A percentile compares a stretch with the other conserved stretches of the same genome.
Conservation (phyloP, 1,284 basidiomycete species). For the Athelia psychrophila region DNA sequence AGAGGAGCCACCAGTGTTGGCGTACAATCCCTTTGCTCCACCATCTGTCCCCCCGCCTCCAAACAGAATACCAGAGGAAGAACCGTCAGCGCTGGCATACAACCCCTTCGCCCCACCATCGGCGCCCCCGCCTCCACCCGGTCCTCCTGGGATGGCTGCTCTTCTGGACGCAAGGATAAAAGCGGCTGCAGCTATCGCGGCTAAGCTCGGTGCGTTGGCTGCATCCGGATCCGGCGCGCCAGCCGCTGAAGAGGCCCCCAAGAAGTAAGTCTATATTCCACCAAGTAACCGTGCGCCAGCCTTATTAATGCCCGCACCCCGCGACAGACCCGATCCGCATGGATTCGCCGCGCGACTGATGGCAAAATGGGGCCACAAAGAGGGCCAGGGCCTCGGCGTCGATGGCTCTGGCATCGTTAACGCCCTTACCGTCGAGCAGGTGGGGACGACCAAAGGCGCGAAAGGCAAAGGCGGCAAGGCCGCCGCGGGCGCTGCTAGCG, state of each 20-base stretch:
- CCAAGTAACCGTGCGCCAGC: neutral
- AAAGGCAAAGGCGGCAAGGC: slow-evolving; percentile 32
- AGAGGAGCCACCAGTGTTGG: no score
- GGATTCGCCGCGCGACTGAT: slow-evolving; percentile 79
- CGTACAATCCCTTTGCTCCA: no score
- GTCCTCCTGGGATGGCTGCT: slow-evolving; percentile 29
- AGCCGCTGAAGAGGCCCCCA: slow-evolving; percentile 23
- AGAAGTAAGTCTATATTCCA: slow-evolving; percentile 26
- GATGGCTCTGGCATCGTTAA: slow-evolving; percentile 85
- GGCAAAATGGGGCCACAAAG: slow-evolving; percentile 94
- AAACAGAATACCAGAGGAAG: slow-evolving; percentile 15
- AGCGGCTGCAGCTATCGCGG: slow-evolving; percentile 80
- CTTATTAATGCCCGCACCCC: neutral
- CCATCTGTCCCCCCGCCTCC: slow-evolving; percentile 10
- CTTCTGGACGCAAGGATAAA: slow-evolving; percentile 64
- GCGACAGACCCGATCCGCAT: slow-evolving; percentile 55
- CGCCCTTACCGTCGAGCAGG: slow-evolving; percentile 79
- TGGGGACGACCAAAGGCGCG: slow-evolving; percentile 38
- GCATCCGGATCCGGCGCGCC: slow-evolving; percentile 30
- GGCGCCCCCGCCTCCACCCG: slow-evolving; percentile 48
- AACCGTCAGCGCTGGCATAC: slow-evolving; percentile 47
- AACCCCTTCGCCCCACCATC: slow-evolving; percentile 66
- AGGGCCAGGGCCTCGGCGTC: slow-evolving; percentile 86
- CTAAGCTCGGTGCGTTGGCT: slow-evolving; percentile 60
- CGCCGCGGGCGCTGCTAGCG: slow-evolving; percentile 28